phyloP scores from a whole-genome alignment of 2,329 filamentous ascomycete species.

The Dothideomycetes sp. region DNA sequence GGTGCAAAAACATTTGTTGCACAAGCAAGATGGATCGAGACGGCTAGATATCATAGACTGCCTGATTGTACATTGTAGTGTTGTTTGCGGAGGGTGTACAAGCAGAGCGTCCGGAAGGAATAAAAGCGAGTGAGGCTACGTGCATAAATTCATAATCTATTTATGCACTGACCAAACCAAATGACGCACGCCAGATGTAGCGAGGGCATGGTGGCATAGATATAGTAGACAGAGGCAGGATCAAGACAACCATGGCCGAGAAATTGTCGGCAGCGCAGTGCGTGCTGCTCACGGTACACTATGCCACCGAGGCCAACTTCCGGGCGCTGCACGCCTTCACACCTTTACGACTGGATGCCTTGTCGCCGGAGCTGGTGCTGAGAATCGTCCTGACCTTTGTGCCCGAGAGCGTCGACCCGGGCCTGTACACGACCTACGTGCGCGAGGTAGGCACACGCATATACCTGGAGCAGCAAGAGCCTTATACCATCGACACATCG shows the following conservation, averaged over 20 bases:
- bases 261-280: constrained; percentile 57
- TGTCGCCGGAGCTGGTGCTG: constrained; percentile 57
- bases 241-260: constrained; percentile 18
- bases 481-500: constrained; percentile 44
- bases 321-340: constrained; percentile 52
- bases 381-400: constrained; percentile 68
- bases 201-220: too few species aligned
- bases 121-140: too few species aligned
- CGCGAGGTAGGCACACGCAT: constrained; percentile 46
- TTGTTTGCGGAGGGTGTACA: too few species aligned
- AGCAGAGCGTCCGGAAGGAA: too few species aligned
- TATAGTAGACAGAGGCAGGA: too few species aligned
- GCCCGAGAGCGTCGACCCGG: constrained; percentile 59
- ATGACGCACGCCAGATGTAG: too few species aligned
- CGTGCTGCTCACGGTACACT: constrained; percentile 62
- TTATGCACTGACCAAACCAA: too few species aligned
- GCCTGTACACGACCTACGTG: constrained; percentile 54
- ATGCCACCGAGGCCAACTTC: constrained; percentile 58
- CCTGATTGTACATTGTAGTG: too few species aligned
- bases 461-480: constrained; percentile 34
- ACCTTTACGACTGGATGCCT: constrained; percentile 45
- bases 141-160: too few species aligned
- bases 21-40: too few species aligned
- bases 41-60: too few species aligned
- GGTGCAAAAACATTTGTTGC: too few species aligned